Evolutionary conservation across 345 rosid species (phyloP), one percentile per base, ranked within the genome.

Genomic region (Hibiscus trionum): DNA sequence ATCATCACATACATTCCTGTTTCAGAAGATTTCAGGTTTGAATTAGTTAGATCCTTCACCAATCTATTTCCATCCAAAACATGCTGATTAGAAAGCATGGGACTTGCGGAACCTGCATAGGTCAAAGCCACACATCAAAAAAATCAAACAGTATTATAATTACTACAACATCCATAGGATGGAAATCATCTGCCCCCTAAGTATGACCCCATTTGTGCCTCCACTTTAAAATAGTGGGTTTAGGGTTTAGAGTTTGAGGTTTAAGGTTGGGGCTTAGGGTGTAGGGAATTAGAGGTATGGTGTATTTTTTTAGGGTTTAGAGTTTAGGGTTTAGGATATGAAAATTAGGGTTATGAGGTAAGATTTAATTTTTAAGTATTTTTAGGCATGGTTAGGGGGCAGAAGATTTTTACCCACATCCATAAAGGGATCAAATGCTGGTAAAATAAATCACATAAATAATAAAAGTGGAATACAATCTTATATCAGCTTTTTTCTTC

Each of bases 71-170:
- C 96, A 69, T 80, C 86, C 2, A 73, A 77, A 77, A 82, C 87
- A 64, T 91, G 91, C 31, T 75, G 87, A 82, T 78, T 80, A 15
- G 96, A 86, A 60, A 94, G 85, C 97, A 90, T 88, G 11, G 93
- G 81, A 79, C 86, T 87, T 11, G 98, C 93, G 44, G 98, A 94
- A 78, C 97, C 97, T 91, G 83, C 37, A 73, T 29, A 72, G 67
- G 26, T 19, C 27, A 61, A 27, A 72, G 46, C 46, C 44, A 49
- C 46, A 47, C 11, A 6, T 37, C 37, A 72, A 0, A 56, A n/a
- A 72, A 61, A 5, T 17, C 11, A 1, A 47, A 17, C 26, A 39
- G 27, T 47, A 12, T 61, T 11, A 44, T 11, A 14, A 35, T 33
- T 44, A 3, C 47, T 17, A 26, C 6, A 1, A 14, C 24, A 56